Conservation (phyloP, 2,329 filamentous ascomycete species). For the Fusarium ambrosium region DNA sequence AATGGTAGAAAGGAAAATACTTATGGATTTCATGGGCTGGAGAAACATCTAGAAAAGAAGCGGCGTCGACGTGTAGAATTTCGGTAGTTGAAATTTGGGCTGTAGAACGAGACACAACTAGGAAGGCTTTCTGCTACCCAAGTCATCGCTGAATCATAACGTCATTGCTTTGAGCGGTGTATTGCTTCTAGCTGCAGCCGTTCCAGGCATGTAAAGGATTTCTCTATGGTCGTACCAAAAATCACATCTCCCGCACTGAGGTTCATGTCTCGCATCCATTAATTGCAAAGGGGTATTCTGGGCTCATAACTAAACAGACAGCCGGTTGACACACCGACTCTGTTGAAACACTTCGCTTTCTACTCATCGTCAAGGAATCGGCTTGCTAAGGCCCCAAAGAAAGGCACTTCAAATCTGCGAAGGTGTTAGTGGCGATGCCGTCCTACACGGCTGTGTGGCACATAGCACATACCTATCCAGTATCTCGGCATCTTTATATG, state of each 20-base stretch:
- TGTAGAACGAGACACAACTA: neutral
- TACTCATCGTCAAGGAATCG: conserved; percentile 90
- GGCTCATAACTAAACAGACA: conserved; percentile 8
- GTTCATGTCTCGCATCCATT: conserved; percentile 2
- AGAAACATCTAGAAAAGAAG: neutral
- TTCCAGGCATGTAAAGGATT: neutral
- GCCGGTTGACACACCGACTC: neutral
- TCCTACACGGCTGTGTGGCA: neutral
- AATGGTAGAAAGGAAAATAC: conserved; percentile 48
- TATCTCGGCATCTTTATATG: conserved; percentile 85
- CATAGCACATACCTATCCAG: conserved; percentile 69
- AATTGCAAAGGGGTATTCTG: conserved; percentile 33
- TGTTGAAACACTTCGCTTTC: conserved; percentile 12
- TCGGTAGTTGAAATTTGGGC: neutral
- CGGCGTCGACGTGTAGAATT: neutral
- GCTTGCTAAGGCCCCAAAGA: conserved; percentile 88
- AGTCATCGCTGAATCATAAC: neutral
- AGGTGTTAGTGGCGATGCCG: conserved; percentile 8
- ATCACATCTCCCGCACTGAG: neutral
- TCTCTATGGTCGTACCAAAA: neutral
- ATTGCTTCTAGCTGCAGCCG: neutral
- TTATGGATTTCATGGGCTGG: neutral
- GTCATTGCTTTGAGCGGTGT: neutral
- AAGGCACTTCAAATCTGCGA: conserved; percentile 84
- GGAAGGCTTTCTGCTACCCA: neutral